phyloP scores from a whole-genome alignment of 164 flowering plant species.

The Malania oleifera region DNA sequence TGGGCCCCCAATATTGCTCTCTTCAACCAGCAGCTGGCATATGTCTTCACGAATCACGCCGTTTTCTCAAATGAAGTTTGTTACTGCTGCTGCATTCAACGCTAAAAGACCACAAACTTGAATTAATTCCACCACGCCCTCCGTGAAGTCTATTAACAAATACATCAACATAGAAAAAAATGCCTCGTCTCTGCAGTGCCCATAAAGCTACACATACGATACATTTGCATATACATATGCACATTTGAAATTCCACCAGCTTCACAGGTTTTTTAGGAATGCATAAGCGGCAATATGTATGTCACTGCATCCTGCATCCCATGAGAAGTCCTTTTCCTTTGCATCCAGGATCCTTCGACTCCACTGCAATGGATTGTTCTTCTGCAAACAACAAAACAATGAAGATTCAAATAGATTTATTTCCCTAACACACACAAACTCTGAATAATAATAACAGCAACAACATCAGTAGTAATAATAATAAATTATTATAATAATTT shows the following conservation, averaged over 20 bases:
- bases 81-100: too few relatives aligned
- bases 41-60: too few relatives aligned
- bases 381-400: conserved; percentile 27
- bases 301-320: conserved; percentile 71
- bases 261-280: conserved; percentile 40
- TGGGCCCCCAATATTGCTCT: too few relatives aligned
- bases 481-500: too few relatives aligned
- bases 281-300: conserved; percentile 56
- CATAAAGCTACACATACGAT: neutral
- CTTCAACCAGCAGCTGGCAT: too few relatives aligned
- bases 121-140: too few relatives aligned
- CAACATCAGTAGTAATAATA: neutral
- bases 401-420: neutral
- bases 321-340: conserved; percentile 68
- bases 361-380: conserved; percentile 46
- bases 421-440: neutral
- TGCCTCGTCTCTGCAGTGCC: neutral
- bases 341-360: conserved; percentile 46
- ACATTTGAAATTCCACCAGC: neutral
- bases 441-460: neutral
- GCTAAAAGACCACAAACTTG: too few relatives aligned
- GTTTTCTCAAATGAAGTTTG: too few relatives aligned
- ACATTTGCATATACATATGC: neutral
- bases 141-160: too few relatives aligned
- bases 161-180: too few relatives aligned